Conservation (phyloP, 345 rosid genomes). For the Draba incana region DNA sequence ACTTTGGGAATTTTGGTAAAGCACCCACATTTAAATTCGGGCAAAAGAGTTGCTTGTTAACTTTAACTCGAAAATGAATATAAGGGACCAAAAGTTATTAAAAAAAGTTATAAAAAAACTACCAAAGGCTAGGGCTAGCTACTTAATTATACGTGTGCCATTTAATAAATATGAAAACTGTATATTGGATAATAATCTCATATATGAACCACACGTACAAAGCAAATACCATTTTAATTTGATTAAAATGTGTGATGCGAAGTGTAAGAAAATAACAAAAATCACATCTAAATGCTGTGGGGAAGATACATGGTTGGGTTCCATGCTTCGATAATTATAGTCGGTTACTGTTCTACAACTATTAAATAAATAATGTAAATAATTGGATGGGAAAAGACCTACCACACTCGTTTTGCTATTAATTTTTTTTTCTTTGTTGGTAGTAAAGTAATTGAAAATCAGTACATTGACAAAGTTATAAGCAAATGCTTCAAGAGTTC, state of each 20-base stretch:
- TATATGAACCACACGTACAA: too few species aligned
- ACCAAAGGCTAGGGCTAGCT: background rate
- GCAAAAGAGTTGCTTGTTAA: constrained; percentile 33
- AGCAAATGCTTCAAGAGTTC: background rate
- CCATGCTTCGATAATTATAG: background rate
- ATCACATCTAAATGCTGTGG: too few species aligned
- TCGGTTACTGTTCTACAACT: background rate
- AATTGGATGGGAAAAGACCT: background rate
- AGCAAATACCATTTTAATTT: too few species aligned
- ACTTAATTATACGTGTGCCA: background rate
- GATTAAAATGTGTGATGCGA: too few species aligned
- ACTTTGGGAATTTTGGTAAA: constrained; percentile 7
- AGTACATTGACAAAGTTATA: background rate
- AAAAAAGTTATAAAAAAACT: background rate
- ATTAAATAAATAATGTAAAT: background rate
- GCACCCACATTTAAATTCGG: constrained; percentile 17
- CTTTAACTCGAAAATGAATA: constrained; percentile 12
- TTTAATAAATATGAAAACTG: background rate
- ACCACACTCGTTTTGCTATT: background rate
- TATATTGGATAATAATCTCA: too few species aligned
- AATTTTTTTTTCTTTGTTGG: background rate
- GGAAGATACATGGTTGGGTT: too few species aligned
- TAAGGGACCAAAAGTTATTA: background rate
- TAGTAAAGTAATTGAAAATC: background rate
- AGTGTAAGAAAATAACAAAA: too few species aligned